Evolutionary conservation across 2,329 filamentous ascomycete genomes (phyloP).

Genomic region (Ceratocystis cubensis): DNA sequence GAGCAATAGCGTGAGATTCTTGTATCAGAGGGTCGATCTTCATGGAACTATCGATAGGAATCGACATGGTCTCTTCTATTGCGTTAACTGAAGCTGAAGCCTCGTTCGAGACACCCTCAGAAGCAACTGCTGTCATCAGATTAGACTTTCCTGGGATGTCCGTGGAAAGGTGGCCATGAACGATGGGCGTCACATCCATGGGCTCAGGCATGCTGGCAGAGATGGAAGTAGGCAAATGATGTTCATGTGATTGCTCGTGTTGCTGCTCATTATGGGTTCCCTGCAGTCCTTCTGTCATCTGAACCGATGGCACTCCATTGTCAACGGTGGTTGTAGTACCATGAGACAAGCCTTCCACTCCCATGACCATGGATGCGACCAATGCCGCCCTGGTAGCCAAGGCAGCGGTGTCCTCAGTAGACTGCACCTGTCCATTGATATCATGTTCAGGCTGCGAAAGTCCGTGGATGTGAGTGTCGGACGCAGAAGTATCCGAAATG

Average conservation of each 20-base stretch:
- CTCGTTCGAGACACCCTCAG: not conserved
- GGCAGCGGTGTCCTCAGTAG: not conserved
- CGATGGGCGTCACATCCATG: constrained; percentile 15
- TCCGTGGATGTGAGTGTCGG: constrained; percentile 21
- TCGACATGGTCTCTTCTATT: constrained; percentile 4
- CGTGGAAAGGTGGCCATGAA: not conserved
- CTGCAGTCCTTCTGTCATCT: constrained; percentile 16
- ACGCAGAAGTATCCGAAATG: constrained; percentile 29
- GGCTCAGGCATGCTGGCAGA: not conserved
- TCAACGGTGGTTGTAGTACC: not conserved
- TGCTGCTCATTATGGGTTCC: constrained; percentile 3
- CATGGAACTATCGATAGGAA: constrained; percentile 10
- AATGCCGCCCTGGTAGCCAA: constrained; percentile 16
- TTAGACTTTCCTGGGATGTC: not conserved
- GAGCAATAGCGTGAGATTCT: not conserved
- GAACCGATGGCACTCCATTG: constrained; percentile 10
- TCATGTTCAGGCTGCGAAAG: constrained; percentile 5
- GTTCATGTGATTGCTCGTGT: not conserved
- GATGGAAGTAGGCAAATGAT: constrained; percentile 1
- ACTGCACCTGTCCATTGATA: constrained; percentile 1
- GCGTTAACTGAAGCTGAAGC: not conserved
- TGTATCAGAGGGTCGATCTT: not conserved
- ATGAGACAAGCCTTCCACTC: constrained; percentile 10
- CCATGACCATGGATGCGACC: constrained; percentile 16
- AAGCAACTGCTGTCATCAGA: not conserved